A percentile compares a stretch with the other conserved stretches of the same genome.
These are phyloP conservation scores for Globisporangium acanthophoron DNA, from an alignment of 352 stramenopile genomes.

Conservation along the genomic window DNA sequence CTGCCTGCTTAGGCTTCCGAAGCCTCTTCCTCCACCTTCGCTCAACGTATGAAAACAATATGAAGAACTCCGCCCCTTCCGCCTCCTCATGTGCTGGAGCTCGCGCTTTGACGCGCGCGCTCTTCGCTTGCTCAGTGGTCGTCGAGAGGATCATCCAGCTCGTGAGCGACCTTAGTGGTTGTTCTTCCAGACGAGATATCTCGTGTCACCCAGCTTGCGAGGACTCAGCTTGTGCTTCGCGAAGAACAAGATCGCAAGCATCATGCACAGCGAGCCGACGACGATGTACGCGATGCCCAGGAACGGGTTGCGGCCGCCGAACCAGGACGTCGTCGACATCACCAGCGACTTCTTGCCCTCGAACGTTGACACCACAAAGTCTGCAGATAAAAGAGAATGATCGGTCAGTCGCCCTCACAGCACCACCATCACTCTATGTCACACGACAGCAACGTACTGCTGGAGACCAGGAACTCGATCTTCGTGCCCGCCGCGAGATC, in stretches of 20 bases:
- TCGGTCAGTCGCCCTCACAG: constrained; percentile 6
- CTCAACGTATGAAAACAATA: too few relatives aligned
- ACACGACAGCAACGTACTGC: constrained; percentile 45
- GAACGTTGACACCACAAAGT: constrained; percentile 96
- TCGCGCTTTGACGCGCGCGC: too few relatives aligned
- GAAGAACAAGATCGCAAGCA: constrained; percentile 93
- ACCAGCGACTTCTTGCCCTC: constrained; percentile 96
- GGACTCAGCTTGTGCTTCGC: constrained; percentile 94
- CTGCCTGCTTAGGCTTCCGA: too few relatives aligned
- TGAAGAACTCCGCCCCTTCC: too few relatives aligned
- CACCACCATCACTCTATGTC: constrained; percentile 5
- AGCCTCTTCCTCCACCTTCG: too few relatives aligned
- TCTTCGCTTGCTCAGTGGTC: too few relatives aligned
- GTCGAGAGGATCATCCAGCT: too few relatives aligned
- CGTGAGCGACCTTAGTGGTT: constrained; percentile 60
- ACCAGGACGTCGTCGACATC: constrained; percentile 94
- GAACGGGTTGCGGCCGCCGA: constrained; percentile 96
- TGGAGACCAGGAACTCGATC: constrained; percentile 92
- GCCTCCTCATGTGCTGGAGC: too few relatives aligned
- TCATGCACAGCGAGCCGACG: constrained; percentile 92
- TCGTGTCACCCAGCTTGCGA: constrained; percentile 92
- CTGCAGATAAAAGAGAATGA: constrained; percentile 24
- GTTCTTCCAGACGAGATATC: constrained; percentile 96
- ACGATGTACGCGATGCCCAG: constrained; percentile 95
- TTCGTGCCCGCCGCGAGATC: constrained; percentile 86